Base-by-base conservation (phyloP, 371 early-diverging fungal genomes). In the Circinella umbellata region DNA sequence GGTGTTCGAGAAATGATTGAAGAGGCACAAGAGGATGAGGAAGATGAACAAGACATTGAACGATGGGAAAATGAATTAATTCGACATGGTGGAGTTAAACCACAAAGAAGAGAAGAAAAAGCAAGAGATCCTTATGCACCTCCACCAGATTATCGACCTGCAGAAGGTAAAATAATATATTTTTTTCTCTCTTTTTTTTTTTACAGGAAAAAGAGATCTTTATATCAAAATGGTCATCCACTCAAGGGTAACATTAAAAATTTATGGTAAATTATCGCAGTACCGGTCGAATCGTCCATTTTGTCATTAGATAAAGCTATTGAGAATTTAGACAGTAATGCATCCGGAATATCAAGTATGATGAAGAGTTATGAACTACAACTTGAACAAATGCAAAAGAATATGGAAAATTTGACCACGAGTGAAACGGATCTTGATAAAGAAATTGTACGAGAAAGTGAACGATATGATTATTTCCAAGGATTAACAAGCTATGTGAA, bases 31-130 rank as follows among this genome's bases (percentile, higher is more conserved):
- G 83, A 83, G 17, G 80, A 79, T 39, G 85, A 83, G 17, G 88
- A 80, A 27, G 81, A 79, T 34, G 84, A 84, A 3, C 90, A 90
- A 35, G 91, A 90, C 69, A 74, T 90, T 59, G 79, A 83, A 9
- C 82, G 86, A 61, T 91, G 93, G 91, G 92, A 92, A 64, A 75
- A 80, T 49, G 88, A 91, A 51, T 84, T 87, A 75, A 90, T 92
- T 38, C 85, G 86, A 38, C 87, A 83, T 69, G 91, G 90, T 35
- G 88, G 88, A 66, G 77, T 79, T 47, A 18, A 70, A 18, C 57
- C 82, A 36, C 13, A 61, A 70, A 63, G 81, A 74, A 53, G 62
- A 38, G 64, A 64, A 46, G 72, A 76, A 42, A 51, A 59, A 39
- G 77, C 73, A 65, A 61, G 62, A 10, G 68, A 68, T 51, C 53